phyloP scores from a whole-genome alignment of 2,329 filamentous ascomycete genomes.

The Tolypocladium cylindrosporum region DNA sequence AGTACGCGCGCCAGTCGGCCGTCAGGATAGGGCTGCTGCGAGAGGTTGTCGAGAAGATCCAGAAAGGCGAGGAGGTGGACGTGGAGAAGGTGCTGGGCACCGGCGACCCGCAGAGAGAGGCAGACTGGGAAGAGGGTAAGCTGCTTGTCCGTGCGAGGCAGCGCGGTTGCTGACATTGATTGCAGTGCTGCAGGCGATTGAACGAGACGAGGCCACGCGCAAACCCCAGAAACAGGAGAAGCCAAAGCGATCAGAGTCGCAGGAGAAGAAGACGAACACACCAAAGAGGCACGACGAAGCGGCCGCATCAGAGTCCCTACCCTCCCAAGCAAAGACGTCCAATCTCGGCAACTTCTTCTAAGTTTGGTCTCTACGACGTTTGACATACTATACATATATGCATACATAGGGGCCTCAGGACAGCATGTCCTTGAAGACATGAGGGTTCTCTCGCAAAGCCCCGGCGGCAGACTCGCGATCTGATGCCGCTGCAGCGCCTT shows the following conservation, averaged over 20 bases:
- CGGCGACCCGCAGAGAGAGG: conserved; percentile 63
- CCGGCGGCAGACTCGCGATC: not conserved
- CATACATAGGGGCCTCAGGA: conserved; percentile 27
- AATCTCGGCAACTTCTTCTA: conserved; percentile 42
- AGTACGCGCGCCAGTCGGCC: conserved; percentile 67
- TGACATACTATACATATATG: conserved; percentile 6
- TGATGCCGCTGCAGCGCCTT: conserved; percentile 9
- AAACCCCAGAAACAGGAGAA: conserved; percentile 33
- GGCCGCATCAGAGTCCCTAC: conserved; percentile 10
- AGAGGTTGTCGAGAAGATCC: conserved; percentile 64
- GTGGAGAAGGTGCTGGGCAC: conserved; percentile 75
- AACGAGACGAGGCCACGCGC: conserved; percentile 48
- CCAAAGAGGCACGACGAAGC: conserved; percentile 6
- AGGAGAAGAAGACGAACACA: conserved; percentile 1
- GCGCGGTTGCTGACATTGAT: conserved; percentile 6
- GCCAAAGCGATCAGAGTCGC: conserved; percentile 18
- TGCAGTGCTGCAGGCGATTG: conserved; percentile 55
- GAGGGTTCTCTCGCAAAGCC: not conserved
- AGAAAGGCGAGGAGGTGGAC: conserved; percentile 68
- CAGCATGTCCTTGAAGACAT: conserved; percentile 49
- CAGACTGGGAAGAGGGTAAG: conserved; percentile 80
- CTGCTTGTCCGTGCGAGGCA: not conserved
- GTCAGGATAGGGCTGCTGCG: conserved; percentile 66
- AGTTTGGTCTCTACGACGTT: conserved; percentile 2
- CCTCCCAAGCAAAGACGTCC: conserved; percentile 15